Percentiles rank a stretch among this genome's conserved stretches.
Evolutionary conservation across 306 rosid genomes (phyloP).

Genomic region (Inga leiocalycina): DNA sequence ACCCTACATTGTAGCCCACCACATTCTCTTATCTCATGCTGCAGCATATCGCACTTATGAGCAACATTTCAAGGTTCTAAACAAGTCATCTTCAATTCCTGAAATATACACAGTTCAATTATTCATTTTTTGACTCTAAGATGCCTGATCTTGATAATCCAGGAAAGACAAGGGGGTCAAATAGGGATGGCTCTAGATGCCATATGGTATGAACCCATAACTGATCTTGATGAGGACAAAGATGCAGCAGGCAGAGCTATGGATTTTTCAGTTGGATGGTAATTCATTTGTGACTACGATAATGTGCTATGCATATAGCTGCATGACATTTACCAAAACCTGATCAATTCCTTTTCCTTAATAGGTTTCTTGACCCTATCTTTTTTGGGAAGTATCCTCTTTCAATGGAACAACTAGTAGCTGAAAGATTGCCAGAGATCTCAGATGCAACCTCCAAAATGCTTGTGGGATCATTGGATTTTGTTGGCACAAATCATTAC

Average conservation of each 20-base stretch:
- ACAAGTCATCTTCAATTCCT: not conserved
- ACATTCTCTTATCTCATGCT: conserved; percentile 84
- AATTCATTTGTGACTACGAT: conserved; percentile 27
- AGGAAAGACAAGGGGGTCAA: conserved; percentile 83
- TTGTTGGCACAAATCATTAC: conserved; percentile 86
- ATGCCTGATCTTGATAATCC: not conserved
- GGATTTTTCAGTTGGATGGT: conserved; percentile 88
- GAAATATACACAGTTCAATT: not conserved
- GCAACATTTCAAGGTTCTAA: conserved; percentile 69
- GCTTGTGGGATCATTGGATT: conserved; percentile 73
- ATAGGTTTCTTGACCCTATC: conserved; percentile 92
- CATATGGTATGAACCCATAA: conserved; percentile 79
- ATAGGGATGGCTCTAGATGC: conserved; percentile 83
- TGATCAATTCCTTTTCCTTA: conserved; percentile 7
- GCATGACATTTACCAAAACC: conserved; percentile 1
- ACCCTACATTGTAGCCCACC: conserved; percentile 85
- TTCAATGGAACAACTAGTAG: conserved; percentile 74
- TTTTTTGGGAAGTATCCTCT: conserved; percentile 76
- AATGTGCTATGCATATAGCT: not conserved
- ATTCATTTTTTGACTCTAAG: not conserved
- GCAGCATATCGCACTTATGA: conserved; percentile 70
- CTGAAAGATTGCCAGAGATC: conserved; percentile 72
- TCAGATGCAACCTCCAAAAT: conserved; percentile 47
- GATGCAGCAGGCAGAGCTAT: conserved; percentile 83
- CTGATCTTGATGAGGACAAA: conserved; percentile 76